Percentiles rank a stretch among this genome's conserved stretches.
These are phyloP conservation scores for Styphnolobium japonicum DNA, from an alignment of 306 rosid genomes.

Conservation along the genomic window DNA sequence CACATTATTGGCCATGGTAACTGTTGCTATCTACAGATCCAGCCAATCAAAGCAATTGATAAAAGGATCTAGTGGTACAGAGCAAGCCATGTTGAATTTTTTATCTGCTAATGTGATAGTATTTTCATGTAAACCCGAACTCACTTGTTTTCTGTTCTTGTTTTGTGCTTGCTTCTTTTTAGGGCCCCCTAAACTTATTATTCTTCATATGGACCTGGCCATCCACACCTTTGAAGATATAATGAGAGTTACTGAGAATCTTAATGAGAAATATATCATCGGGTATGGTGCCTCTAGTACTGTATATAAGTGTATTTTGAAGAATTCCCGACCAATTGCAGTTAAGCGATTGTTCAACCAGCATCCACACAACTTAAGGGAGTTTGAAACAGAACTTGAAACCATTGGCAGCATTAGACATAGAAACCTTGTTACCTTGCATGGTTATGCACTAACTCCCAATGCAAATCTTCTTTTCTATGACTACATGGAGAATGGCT, in stretches of 20 bases:
- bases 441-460: constrained; percentile 86
- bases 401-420: constrained; percentile 86
- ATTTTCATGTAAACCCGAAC: not conserved
- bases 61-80: constrained; percentile 41
- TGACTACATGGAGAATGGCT: constrained; percentile 94
- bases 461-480: constrained; percentile 84
- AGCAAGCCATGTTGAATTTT: constrained; percentile 47
- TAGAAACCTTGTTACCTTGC: constrained; percentile 77
- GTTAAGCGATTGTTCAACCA: constrained; percentile 84
- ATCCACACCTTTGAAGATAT: constrained; percentile 87
- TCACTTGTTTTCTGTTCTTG: not conserved
- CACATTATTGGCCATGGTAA: constrained; percentile 53
- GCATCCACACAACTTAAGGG: constrained; percentile 52
- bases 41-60: constrained; percentile 49
- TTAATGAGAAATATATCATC: constrained; percentile 69
- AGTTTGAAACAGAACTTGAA: constrained; percentile 87
- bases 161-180: not conserved
- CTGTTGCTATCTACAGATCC: constrained; percentile 64
- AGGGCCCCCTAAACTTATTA: constrained; percentile 74
- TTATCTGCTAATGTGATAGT: not conserved
- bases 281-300: constrained; percentile 93
- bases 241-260: constrained; percentile 80
- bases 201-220: constrained; percentile 94
- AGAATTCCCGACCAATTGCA: constrained; percentile 90
- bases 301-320: constrained; percentile 78